Evolutionary conservation across 2,329 filamentous ascomycete genomes (phyloP), one percentile per base, ranked within the genome.

Genomic region (Fonsecaea monophora): DNA sequence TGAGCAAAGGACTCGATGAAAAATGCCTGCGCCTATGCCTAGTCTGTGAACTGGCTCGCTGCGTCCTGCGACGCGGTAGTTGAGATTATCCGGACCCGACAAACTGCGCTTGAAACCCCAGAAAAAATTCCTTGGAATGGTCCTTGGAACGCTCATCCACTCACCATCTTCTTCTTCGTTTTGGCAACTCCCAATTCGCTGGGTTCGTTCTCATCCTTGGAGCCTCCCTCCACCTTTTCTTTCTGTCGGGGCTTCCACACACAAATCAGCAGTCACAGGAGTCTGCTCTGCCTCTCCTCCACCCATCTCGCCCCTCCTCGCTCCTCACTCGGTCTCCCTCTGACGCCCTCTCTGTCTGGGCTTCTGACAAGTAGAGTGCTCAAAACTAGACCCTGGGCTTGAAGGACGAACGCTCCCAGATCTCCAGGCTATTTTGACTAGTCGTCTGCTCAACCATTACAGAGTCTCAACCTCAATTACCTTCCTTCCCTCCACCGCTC

Each of bases 401-500:
- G 21, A 13, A 25, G 45, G 45, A 34, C 38, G 38, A 53, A 37
- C 30, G 45, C 57, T n/a, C 34, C 61, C 40, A 38, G 42, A 57
- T 40, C 55, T 64, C 34, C 45, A 55, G 35, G 53, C 53, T 42
- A 40, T 25, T 21, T 55, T 25, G 32, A 56, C 53, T 50, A 50
- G 42, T 48, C 8, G 7, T 48, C 42, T 48, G 42, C 45, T 30
- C 9, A 10, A 12, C 21, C 45, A 50, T 25, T 50, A 50, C 45
- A 50, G 30, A 56, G 12, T 45, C 40, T 60, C 35, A 12, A 50
- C 58, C 32, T 40, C 45, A 50, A 50, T 50, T 50, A 50, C 45
- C 53, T 53, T 34, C 21, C 45, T 55, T 56, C 48, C 62, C 66
- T 68, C 68, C 68, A 67, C 68, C 60, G 61, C 61, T 67, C 68